A percentile compares a stretch with the other conserved stretches of the same genome.
These are phyloP conservation scores for Aspergillus baeticus DNA, from an alignment of 495 filamentous ascomycete species.

Conservation along the genomic window DNA sequence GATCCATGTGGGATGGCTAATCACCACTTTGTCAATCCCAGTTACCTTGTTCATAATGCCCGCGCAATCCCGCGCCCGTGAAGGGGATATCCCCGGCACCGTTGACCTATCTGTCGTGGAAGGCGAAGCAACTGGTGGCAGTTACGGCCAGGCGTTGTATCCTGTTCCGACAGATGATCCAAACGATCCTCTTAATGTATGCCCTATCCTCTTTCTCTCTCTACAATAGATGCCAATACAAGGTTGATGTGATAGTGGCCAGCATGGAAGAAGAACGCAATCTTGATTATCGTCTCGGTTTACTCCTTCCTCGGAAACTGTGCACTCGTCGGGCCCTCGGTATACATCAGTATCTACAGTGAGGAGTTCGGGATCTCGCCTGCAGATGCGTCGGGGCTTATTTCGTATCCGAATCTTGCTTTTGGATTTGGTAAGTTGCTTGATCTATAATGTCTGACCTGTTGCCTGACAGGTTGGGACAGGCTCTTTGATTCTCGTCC, in stretches of 20 bases:
- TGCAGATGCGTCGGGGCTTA: conserved; percentile 51
- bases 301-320: conserved; percentile 65
- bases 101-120: conserved; percentile 55
- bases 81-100: conserved; percentile 57
- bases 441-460: not conserved
- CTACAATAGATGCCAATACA: not conserved
- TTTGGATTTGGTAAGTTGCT: conserved; percentile 54
- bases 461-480: not conserved
- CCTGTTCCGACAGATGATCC: conserved; percentile 63
- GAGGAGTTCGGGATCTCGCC: conserved; percentile 52
- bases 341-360: conserved; percentile 58
- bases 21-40: not conserved
- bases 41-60: not conserved
- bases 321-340: conserved; percentile 55
- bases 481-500: conserved; percentile 59
- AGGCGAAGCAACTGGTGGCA: conserved; percentile 54
- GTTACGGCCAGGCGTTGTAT: conserved; percentile 60
- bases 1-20: not conserved
- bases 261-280: conserved; percentile 57
- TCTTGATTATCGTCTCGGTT: conserved; percentile 55
- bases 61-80: conserved; percentile 51
- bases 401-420: conserved; percentile 63
- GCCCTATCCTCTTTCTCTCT: not conserved
- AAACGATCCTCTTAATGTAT: conserved; percentile 60
- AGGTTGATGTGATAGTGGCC: conserved; percentile 50